phyloP scores from a whole-genome alignment of 768 basidiomycete species.

The Galerina marginata region DNA sequence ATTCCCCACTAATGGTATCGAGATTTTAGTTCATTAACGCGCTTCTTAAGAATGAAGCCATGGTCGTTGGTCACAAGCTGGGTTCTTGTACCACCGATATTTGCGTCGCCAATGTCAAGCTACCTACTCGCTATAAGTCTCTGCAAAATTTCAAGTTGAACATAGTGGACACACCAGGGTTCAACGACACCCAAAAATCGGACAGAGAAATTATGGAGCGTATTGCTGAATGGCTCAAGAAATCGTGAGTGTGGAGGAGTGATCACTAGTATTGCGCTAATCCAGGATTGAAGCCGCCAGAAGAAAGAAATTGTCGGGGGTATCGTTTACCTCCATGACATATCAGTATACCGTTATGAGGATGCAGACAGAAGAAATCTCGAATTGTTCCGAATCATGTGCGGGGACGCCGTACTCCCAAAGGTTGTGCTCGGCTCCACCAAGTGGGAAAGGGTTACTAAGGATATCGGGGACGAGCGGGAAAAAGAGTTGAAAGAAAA shows the following conservation, averaged over 20 bases:
- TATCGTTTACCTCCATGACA: constrained; percentile 30
- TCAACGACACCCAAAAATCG: constrained; percentile 27
- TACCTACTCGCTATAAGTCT: background rate
- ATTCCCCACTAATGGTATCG: too few species aligned
- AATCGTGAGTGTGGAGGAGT: constrained; percentile 13
- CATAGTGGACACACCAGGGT: constrained; percentile 34
- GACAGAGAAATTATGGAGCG: constrained; percentile 29
- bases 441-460: constrained; percentile 6
- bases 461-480: background rate
- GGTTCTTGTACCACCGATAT: background rate
- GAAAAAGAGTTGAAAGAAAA: background rate
- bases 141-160: constrained; percentile 11
- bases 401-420: constrained; percentile 33
- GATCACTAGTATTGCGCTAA: background rate
- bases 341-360: constrained; percentile 31
- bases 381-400: constrained; percentile 39
- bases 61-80: background rate
- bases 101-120: background rate
- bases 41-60: background rate
- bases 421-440: constrained; percentile 40
- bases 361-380: constrained; percentile 34
- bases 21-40: background rate
- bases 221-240: constrained; percentile 31
- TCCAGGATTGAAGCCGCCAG: background rate
- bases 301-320: constrained; percentile 27